These are phyloP conservation scores for Capsella rubella DNA, from an alignment of 441 rosid genomes.

Conservation along the genomic window DNA sequence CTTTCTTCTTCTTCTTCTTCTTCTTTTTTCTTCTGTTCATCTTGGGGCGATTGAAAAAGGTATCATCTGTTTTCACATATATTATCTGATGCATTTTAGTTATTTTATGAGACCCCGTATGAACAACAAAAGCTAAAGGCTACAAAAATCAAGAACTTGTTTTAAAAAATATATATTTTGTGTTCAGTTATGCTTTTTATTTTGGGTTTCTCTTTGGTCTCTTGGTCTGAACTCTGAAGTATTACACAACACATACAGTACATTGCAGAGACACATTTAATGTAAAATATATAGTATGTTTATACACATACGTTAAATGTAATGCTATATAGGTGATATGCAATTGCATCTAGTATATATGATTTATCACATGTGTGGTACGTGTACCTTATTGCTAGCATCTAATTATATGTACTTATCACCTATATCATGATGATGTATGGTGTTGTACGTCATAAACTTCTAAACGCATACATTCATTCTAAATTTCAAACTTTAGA, in stretches of 20 bases:
- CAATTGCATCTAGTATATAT: background rate
- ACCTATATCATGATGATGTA: background rate
- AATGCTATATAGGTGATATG: background rate
- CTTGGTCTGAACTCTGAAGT: constrained; percentile 32
- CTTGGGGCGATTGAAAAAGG: constrained; percentile 40
- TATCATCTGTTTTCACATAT: constrained; percentile 33
- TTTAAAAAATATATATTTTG: background rate
- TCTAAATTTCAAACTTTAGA: constrained; percentile 2
- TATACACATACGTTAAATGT: constrained; percentile 24
- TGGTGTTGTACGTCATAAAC: background rate
- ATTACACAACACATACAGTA: constrained; percentile 8
- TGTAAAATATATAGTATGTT: background rate
- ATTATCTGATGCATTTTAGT: constrained; percentile 18
- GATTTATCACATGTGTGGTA: constrained; percentile 3
- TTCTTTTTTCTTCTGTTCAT: background rate
- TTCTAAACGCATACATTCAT: background rate
- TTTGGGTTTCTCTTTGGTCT: constrained; percentile 35
- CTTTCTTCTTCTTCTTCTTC: background rate
- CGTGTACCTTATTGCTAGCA: background rate
- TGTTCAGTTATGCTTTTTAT: constrained; percentile 23
- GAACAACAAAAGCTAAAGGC: constrained; percentile 18
- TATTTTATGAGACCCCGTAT: background rate
- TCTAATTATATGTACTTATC: background rate
- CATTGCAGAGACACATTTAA: constrained; percentile 30
- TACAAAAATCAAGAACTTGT: background rate